Evolutionary conservation across 2,329 filamentous ascomycete genomes (phyloP), one percentile per base, ranked within the genome.

Genomic region (Xylaria sp.): DNA sequence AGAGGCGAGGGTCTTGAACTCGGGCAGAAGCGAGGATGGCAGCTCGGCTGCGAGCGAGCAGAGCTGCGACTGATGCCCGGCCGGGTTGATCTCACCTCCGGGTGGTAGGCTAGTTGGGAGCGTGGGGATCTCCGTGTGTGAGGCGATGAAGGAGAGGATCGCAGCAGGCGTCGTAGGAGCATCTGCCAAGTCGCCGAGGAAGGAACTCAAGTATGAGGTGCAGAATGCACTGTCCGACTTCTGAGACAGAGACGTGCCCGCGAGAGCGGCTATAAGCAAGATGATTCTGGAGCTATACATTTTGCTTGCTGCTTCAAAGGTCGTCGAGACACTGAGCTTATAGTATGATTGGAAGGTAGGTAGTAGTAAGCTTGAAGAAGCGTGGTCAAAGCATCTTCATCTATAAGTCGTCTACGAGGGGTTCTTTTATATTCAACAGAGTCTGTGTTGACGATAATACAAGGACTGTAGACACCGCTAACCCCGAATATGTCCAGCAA

Each of bases 151-250:
- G 15, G 51, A 44, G 46, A 37, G 34, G n/a, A 65, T 65, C 12
- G 15, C 63, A n/a, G 63, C 39, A 37, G 63, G 63, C n/a, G 63
- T 65, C 46, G 31, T 59, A 12, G 9, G 55, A 59, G 34, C 52
- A 37, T 23, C 15, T 1, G 55, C 46, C 1, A 39, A 65, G 60
- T 7, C 39, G 9, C 55, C 55, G 31, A 64, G 34, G 34, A 68
- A 68, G 13, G 55, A 61, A n/a, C 55, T 68, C 5, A 68, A 60
- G 54, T 50, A 64, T 12, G 66, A 51, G 25, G 50, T 41, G 25
- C 66, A 68, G 66, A 56, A 68, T 61, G 65, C 28, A 51, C 48
- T 57, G 48, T 68, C 61, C 9, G 66, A 68, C 51, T 68, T 68
- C 25, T 68, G 66, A 44, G 66, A 50, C 28, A 68, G 23, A 13